Conservation (phyloP, 169 alveolate genomes). For the Eimeria praecox region DNA sequence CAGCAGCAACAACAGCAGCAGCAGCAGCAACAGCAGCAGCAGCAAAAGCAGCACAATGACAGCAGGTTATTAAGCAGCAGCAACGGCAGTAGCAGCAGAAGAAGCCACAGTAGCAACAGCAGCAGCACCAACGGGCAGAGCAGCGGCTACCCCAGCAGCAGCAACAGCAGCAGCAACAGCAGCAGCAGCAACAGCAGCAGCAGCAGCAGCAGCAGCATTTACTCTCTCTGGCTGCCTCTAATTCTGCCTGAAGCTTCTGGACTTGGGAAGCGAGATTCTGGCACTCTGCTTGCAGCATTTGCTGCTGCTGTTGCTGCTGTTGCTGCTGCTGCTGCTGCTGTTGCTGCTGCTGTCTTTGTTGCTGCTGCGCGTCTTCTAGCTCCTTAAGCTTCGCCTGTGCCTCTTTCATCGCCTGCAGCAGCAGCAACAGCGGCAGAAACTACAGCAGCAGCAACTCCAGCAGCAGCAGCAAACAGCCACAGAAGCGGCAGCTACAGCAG, state of each 20-base stretch:
- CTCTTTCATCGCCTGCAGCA: conserved; percentile 30
- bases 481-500: neutral
- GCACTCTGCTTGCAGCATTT: conserved; percentile 11
- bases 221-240: conserved; percentile 38
- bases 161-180: conserved; percentile 13
- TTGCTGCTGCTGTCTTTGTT: conserved; percentile 24
- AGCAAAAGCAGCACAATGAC: neutral
- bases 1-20: neutral
- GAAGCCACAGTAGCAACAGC: neutral
- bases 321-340: conserved; percentile 34
- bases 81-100: neutral
- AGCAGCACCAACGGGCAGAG: neutral
- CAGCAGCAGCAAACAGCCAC: neutral
- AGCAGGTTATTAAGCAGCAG: conserved; percentile 16
- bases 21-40: neutral
- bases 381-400: conserved; percentile 41
- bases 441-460: neutral
- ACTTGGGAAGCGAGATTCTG: conserved; percentile 36
- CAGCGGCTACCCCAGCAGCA: neutral
- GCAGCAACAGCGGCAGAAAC: neutral
- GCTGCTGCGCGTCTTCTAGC: conserved; percentile 44
- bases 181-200: neutral
- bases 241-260: conserved; percentile 45
- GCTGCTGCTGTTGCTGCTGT: conserved; percentile 26
- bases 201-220: neutral